Evolutionary conservation across 257 asterid species (phyloP).

Genomic region (Cinchona pubescens): DNA sequence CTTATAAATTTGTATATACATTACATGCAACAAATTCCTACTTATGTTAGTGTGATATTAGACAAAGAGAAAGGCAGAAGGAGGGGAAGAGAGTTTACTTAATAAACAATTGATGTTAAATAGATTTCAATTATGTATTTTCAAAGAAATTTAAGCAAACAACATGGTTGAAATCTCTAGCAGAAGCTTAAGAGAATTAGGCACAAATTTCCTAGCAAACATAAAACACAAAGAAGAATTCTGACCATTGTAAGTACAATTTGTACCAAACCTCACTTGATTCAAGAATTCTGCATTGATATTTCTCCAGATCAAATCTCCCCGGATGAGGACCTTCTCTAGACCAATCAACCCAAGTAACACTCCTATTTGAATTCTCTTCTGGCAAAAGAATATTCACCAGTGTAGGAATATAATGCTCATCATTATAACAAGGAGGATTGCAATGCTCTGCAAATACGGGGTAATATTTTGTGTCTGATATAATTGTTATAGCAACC

Average conservation of each 20-base stretch:
- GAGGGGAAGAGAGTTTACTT: too few species aligned
- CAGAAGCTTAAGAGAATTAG: constrained; percentile 19
- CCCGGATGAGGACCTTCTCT: constrained; percentile 24
- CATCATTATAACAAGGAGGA: constrained; percentile 24
- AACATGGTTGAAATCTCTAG: constrained; percentile 6
- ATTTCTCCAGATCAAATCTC: constrained; percentile 21
- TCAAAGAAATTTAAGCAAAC: neutral
- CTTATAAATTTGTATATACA: too few species aligned
- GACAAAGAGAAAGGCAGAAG: too few species aligned
- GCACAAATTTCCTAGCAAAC: constrained; percentile 27
- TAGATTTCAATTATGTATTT: too few species aligned
- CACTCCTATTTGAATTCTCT: constrained; percentile 19
- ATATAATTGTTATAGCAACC: constrained; percentile 13
- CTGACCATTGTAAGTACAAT: constrained; percentile 19
- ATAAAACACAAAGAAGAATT: constrained; percentile 11
- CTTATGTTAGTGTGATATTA: too few species aligned
- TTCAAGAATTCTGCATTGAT: constrained; percentile 16
- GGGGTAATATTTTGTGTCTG: constrained; percentile 17
- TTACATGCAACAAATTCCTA: too few species aligned
- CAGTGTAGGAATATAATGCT: constrained; percentile 24
- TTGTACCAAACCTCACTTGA: constrained; percentile 17
- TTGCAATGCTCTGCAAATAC: constrained; percentile 12
- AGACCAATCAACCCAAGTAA: constrained; percentile 29
- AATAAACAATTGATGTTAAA: too few species aligned
- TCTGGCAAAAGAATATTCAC: constrained; percentile 14